Conservation (phyloP, 2,329 filamentous ascomycete genomes). For the Sclerotinia subarctica region DNA sequence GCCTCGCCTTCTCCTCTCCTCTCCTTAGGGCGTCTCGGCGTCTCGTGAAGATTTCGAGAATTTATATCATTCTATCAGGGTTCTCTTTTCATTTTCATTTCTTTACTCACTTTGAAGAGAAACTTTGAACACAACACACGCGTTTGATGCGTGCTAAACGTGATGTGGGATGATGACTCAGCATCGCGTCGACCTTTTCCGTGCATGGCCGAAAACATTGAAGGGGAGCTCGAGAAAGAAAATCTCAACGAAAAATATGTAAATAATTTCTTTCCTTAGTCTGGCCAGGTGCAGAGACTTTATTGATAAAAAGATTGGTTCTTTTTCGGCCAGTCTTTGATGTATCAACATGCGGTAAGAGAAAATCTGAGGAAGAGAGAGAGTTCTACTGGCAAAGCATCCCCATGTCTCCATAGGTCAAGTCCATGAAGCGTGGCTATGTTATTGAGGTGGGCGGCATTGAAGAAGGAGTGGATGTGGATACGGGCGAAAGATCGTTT, state of each 20-base stretch:
- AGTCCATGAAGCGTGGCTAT: too few species aligned
- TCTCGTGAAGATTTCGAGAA: not conserved
- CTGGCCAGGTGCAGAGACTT: not conserved
- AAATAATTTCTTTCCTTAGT: not conserved
- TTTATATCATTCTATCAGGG: not conserved
- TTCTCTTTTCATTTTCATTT: not conserved
- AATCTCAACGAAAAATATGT: too few species aligned
- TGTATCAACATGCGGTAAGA: not conserved
- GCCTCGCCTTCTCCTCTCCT: not conserved
- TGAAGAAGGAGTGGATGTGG: too few species aligned
- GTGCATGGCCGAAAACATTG: not conserved
- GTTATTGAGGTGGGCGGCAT: too few species aligned
- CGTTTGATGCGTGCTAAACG: not conserved
- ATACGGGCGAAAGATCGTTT: too few species aligned
- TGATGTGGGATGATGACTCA: constrained; percentile 13
- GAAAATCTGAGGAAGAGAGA: too few species aligned
- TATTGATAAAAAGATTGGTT: too few species aligned
- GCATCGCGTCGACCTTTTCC: not conserved
- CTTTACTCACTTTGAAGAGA: not conserved
- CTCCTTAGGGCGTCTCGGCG: not conserved
- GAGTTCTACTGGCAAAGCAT: not conserved
- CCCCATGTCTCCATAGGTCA: too few species aligned
- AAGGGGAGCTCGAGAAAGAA: not conserved
- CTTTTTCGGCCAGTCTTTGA: not conserved
- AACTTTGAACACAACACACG: not conserved